Evolutionary conservation across 2,329 filamentous ascomycete genomes (phyloP).

Genomic region (Massarina eburnea): DNA sequence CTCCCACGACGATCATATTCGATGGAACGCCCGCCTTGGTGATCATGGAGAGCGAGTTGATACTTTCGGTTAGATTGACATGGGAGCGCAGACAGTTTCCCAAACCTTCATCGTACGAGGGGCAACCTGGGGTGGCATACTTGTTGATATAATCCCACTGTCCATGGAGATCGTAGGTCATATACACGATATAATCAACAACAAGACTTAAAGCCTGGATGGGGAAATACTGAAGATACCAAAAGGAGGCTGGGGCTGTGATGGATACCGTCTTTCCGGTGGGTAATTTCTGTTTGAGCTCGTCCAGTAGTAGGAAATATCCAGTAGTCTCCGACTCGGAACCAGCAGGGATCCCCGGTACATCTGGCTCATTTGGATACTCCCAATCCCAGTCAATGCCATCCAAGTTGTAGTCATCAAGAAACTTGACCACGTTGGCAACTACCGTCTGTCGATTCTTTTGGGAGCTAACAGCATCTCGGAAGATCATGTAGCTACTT

Average conservation of each 20-base stretch:
- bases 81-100: slow-evolving; percentile 37
- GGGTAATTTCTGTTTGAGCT: slow-evolving; percentile 42
- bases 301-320: slow-evolving; percentile 24
- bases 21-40: slow-evolving; percentile 33
- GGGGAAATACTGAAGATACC: slow-evolving; percentile 28
- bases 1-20: slow-evolving; percentile 25
- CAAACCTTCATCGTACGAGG: too few relatives aligned
- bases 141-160: slow-evolving; percentile 46
- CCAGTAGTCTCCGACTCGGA: slow-evolving; percentile 50
- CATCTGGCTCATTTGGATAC: slow-evolving; percentile 44
- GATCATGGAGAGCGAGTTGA: slow-evolving; percentile 39
- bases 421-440: slow-evolving; percentile 24
- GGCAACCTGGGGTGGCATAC: slow-evolving; percentile 31
- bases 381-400: slow-evolving; percentile 54
- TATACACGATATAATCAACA: slow-evolving; percentile 31
- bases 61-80: slow-evolving; percentile 44
- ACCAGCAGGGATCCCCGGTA: slow-evolving; percentile 43
- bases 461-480: slow-evolving; percentile 36
- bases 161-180: slow-evolving; percentile 44
- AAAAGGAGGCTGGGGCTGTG: slow-evolving; percentile 26
- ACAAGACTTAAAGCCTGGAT: slow-evolving; percentile 17
- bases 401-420: slow-evolving; percentile 24
- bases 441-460: slow-evolving; percentile 42
- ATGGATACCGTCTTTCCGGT: slow-evolving; percentile 18
- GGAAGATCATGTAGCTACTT: slow-evolving; percentile 43